Percentiles rank a stretch among this genome's conserved stretches.
These are phyloP conservation scores for Discostella stelligeroides DNA, from an alignment of 108 stramenopile species.

Conservation along the genomic window DNA sequence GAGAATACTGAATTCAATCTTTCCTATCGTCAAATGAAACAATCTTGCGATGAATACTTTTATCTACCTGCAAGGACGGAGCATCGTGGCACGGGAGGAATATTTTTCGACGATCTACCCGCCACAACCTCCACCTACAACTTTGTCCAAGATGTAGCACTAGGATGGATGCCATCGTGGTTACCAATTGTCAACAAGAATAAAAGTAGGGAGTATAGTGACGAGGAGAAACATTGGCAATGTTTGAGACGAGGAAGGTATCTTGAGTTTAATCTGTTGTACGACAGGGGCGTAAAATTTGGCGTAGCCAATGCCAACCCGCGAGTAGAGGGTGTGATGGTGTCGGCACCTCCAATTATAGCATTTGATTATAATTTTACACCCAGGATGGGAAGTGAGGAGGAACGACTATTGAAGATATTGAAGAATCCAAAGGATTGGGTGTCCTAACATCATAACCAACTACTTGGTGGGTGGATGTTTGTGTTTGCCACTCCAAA, in stretches of 20 bases:
- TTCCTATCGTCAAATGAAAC: slow-evolving; percentile 70
- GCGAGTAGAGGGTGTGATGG: slow-evolving; percentile 89
- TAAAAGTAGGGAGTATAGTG: slow-evolving; percentile 49
- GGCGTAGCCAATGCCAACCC: slow-evolving; percentile 85
- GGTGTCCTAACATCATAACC: too few species aligned
- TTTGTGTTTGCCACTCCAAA: too few species aligned
- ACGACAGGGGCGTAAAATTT: slow-evolving; percentile 92
- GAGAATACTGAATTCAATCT: slow-evolving; percentile 50
- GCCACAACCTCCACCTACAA: slow-evolving; percentile 43
- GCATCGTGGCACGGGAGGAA: slow-evolving; percentile 94
- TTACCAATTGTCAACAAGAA: slow-evolving; percentile 78
- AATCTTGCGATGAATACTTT: slow-evolving; percentile 91
- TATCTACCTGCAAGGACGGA: slow-evolving; percentile 90
- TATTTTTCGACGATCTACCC: slow-evolving; percentile 93
- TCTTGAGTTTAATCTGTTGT: slow-evolving; percentile 90
- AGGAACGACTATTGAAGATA: slow-evolving; percentile 69
- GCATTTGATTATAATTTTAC: slow-evolving; percentile 88
- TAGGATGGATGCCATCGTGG: slow-evolving; percentile 92
- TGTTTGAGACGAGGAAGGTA: slow-evolving; percentile 54
- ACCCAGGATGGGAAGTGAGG: slow-evolving; percentile 68
- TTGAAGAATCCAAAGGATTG: slow-evolving; percentile 80
- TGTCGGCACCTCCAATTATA: slow-evolving; percentile 85
- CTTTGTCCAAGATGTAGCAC: slow-evolving; percentile 81
- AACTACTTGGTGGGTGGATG: not conserved
- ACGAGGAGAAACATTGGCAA: slow-evolving; percentile 90